Evolutionary conservation across 2,329 filamentous ascomycete species (phyloP), one percentile per base, ranked within the genome.

Genomic region (Mycosphaerella arachidis): DNA sequence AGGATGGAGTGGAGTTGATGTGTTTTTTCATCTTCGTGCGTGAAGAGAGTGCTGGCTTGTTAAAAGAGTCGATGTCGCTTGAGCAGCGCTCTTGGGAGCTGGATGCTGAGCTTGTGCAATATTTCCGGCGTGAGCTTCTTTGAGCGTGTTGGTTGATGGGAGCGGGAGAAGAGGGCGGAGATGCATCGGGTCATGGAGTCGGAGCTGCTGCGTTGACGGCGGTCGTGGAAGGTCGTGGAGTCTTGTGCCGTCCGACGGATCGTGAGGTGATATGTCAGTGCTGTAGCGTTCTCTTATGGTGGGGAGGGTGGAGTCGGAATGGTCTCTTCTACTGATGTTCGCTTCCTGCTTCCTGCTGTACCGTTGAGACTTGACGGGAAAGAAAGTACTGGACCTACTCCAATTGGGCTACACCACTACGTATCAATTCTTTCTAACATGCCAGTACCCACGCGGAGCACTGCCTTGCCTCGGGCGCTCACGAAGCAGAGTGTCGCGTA

Each of bases 1-100:
- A 13, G 2, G 53, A 48, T 7, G 48, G 24, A 48, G 54, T 37
- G 8, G 46, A 10, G 16, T 63, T 55, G 10, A 24, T 24, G 24
- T 24, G 24, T 3, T 24, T 24, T 24, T 24, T 24, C 24, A 24
- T 24, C 24, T 24, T 24, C 24, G 24, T 24, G 24, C 3, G 45
- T 43, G 8, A 62, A 57, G 13, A 66, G 40, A 6, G 66, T 68
- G 53, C 58, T 63, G 27, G 57, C 53, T 50, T 66, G n/a, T n/a
- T n/a, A n/a, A n/a, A 64, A 12, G 65, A 67, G 46, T 67, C 64
- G 31, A 62, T 57, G 46, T 64, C 58, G 29, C 45, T 58, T n/a
- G 58, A 62, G 13, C 48, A 57, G 6, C 63, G 33, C n/a, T 35
- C 46, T 29, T 30, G 53, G 10, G 48, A 30, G 35, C 40, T 48